Evolutionary conservation across 306 rosid genomes (phyloP), one percentile per base, ranked within the genome.

Genomic region (Trifolium dubium): DNA sequence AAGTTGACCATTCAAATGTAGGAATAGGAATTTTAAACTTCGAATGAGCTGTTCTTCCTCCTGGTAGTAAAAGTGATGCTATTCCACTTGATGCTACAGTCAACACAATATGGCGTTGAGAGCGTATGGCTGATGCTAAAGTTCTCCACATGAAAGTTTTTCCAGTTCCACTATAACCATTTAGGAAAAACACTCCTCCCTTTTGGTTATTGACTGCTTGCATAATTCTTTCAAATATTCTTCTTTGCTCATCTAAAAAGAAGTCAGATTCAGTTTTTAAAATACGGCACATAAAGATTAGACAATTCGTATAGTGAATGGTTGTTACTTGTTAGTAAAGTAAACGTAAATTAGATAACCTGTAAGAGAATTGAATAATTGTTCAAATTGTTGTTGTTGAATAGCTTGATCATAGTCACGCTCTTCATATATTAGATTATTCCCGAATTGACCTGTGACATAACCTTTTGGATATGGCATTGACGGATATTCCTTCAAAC

Each of bases 101-200:
- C 19, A 69, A 32, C 8, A 69, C 61, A 31, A 49, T 69, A 31
- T 69, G 61, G 31, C 62, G 31, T 31, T 50, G 59, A 49, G 73
- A 49, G 50, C 73, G 61, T 34, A 69, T 15, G 28, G 61, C 61
- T 31, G 73, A 69, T 12, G 62, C 73, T n/a, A 69, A 50, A n/a
- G 73, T 69, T n/a, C 37, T 69, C 73, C 73, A 69, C 60, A 69
- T 3, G 14, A 30, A 69, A 5, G 73, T 69, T 69, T 69, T 50
- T 31, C 73, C 61, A 17, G 73, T 69, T 30, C 62, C 73, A 30
- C 73, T 10, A 32, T n/a, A 14, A 29, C 59, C 72, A n/a, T 67
- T 10, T 5, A 67, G 58, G 56, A 67, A 67, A 47, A 67, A 69
- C 7, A 69, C 56, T 28, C 73, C 62, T 49, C 73, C 62, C 12